Evolutionary conservation across 1,284 basidiomycete species (phyloP).

Genomic region (Tilletia indica): DNA sequence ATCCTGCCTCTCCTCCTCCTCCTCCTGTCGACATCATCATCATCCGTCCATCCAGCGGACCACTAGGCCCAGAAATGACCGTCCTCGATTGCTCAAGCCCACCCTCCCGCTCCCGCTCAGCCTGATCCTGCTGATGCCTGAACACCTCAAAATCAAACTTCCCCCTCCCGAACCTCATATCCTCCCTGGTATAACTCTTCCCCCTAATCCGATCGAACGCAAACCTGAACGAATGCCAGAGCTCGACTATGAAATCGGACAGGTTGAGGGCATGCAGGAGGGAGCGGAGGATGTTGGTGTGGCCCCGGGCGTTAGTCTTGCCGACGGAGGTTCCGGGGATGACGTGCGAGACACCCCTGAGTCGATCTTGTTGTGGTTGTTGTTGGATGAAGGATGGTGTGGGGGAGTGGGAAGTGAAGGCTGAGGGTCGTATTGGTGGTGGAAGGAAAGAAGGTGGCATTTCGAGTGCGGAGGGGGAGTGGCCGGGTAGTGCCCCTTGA

Average conservation of each 20-base stretch:
- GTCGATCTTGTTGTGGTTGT: background rate
- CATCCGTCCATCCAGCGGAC: too few relatives aligned
- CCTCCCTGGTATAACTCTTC: constrained; percentile 29
- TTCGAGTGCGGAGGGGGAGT: background rate
- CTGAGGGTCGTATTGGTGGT: background rate
- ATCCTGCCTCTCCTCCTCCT: too few relatives aligned
- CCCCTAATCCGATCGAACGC: constrained; percentile 28
- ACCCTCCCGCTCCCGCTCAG: background rate
- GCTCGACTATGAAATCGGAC: constrained; percentile 26
- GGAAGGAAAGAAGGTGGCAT: too few relatives aligned
- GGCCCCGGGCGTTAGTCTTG: constrained; percentile 22
- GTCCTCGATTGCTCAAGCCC: background rate
- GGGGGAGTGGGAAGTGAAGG: background rate
- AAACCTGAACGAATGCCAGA: constrained; percentile 29
- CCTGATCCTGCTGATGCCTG: background rate
- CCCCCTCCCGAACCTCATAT: constrained; percentile 24
- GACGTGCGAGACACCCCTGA: constrained; percentile 1
- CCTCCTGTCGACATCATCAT: too few relatives aligned
- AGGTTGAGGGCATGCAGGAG: constrained; percentile 29
- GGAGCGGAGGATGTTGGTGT: constrained; percentile 21
- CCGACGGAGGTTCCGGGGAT: constrained; percentile 16
- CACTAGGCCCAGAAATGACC: background rate
- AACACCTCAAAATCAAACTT: constrained; percentile 22
- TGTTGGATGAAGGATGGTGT: background rate
- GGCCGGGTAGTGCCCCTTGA: background rate